phyloP scores from a whole-genome alignment of 2,329 filamentous ascomycete species.

The Stagonosporopsis tanaceti region DNA sequence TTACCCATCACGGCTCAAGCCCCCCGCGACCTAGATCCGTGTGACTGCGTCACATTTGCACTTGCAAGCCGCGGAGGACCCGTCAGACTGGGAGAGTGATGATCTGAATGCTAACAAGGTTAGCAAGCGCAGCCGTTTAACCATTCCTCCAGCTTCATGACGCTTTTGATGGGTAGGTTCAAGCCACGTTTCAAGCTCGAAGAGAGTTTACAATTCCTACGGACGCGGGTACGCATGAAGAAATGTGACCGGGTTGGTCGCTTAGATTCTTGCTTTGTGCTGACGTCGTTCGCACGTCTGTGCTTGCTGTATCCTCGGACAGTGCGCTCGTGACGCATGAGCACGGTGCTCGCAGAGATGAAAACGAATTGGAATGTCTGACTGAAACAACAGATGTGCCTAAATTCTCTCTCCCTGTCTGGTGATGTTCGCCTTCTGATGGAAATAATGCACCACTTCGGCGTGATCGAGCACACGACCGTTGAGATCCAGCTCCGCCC shows the following conservation, averaged over 20 bases:
- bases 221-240: neutral
- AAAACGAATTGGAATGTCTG: neutral
- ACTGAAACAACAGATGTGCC: neutral
- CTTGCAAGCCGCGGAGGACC: slow-evolving; percentile 2
- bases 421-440: slow-evolving; percentile 4
- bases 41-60: slow-evolving; percentile 12
- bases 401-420: neutral
- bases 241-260: neutral
- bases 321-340: neutral
- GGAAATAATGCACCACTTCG: slow-evolving; percentile 1
- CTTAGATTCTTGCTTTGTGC: slow-evolving; percentile 4
- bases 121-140: neutral
- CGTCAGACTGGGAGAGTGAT: neutral
- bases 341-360: neutral
- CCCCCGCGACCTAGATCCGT: neutral
- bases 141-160: slow-evolving; percentile 1
- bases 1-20: slow-evolving; percentile 1
- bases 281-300: slow-evolving; percentile 10
- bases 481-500: slow-evolving; percentile 19
- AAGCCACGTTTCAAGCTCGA: slow-evolving; percentile 11
- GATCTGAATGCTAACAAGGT: slow-evolving; percentile 2
- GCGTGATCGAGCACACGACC: slow-evolving; percentile 12
- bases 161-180: neutral
- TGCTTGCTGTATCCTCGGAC: neutral
- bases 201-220: slow-evolving; percentile 2